A percentile compares a stretch with the other conserved stretches of the same genome.
These are phyloP conservation scores for Dillenia turbinata DNA, from an alignment of 164 flowering plant species.

Conservation along the genomic window DNA sequence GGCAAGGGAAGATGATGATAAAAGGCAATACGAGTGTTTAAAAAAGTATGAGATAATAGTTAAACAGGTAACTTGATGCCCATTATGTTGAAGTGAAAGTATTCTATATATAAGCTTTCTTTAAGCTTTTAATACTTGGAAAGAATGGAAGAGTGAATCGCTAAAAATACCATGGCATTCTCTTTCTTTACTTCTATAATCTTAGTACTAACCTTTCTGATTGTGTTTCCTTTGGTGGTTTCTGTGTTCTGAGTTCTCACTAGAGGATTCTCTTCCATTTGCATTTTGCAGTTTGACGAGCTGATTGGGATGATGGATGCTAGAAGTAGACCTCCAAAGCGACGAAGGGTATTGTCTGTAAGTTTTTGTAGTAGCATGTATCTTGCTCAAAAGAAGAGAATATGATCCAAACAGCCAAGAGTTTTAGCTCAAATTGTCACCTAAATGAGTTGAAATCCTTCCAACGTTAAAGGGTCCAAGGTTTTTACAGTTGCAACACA, in stretches of 20 bases:
- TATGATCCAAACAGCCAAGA: no score
- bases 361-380: slow-evolving; percentile 6
- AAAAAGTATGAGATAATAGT: slow-evolving; percentile 37
- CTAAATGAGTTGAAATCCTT: no score
- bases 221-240: neutral
- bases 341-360: slow-evolving; percentile 29
- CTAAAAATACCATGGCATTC: neutral
- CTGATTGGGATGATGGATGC: slow-evolving; percentile 37
- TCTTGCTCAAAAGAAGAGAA: no score
- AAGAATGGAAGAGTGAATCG: no score
- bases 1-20: slow-evolving; percentile 37
- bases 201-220: neutral
- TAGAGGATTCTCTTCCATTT: slow-evolving; percentile 10
- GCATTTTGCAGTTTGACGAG: slow-evolving; percentile 38
- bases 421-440: no score
- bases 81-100: neutral
- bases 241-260: neutral
- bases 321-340: slow-evolving; percentile 29
- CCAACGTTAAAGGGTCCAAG: no score
- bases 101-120: neutral
- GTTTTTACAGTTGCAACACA: no score
- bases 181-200: neutral
- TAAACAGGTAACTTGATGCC: slow-evolving; percentile 37
- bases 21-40: slow-evolving; percentile 32
- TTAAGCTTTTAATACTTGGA: no score